These are phyloP conservation scores for Primulina eburnea DNA, from an alignment of 257 asterid species.

Conservation along the genomic window DNA sequence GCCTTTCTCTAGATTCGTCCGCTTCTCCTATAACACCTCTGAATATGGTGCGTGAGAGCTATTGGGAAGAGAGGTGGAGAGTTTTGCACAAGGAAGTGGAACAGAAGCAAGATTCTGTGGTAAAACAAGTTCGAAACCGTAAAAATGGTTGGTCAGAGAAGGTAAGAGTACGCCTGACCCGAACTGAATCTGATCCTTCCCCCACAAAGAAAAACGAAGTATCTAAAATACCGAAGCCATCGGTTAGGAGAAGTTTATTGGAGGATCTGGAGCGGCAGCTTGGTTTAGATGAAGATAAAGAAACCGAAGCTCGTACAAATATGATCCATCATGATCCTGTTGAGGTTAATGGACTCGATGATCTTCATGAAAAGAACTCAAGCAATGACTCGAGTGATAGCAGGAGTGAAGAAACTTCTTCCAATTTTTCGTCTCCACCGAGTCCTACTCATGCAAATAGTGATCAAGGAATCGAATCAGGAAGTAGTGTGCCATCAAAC, in stretches of 20 bases:
- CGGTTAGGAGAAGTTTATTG: constrained; percentile 71
- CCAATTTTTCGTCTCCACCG: constrained; percentile 43
- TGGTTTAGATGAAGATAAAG: constrained; percentile 46
- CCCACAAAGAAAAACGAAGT: constrained; percentile 40
- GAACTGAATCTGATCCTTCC: constrained; percentile 65
- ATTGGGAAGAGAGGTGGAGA: constrained; percentile 97
- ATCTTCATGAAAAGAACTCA: constrained; percentile 23
- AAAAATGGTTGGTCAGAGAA: constrained; percentile 70
- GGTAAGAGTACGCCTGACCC: constrained; percentile 50
- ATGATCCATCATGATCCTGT: constrained; percentile 28
- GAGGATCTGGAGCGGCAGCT: constrained; percentile 64
- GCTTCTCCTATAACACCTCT: constrained; percentile 59
- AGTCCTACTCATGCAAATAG: constrained; percentile 40
- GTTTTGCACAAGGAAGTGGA: constrained; percentile 70
- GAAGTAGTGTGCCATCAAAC: constrained; percentile 66
- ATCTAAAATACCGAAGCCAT: constrained; percentile 37
- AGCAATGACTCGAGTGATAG: constrained; percentile 31
- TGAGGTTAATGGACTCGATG: constrained; percentile 25
- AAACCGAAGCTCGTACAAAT: constrained; percentile 28
- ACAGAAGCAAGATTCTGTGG: constrained; percentile 31
- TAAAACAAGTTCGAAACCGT: constrained; percentile 33
- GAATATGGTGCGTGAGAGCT: constrained; percentile 53
- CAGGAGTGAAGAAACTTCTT: constrained; percentile 50
- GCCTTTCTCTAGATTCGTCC: constrained; percentile 48
- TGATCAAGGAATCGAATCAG: constrained; percentile 43